Conservation (phyloP, 2,329 filamentous ascomycete genomes). For the Cercospora sojina region DNA sequence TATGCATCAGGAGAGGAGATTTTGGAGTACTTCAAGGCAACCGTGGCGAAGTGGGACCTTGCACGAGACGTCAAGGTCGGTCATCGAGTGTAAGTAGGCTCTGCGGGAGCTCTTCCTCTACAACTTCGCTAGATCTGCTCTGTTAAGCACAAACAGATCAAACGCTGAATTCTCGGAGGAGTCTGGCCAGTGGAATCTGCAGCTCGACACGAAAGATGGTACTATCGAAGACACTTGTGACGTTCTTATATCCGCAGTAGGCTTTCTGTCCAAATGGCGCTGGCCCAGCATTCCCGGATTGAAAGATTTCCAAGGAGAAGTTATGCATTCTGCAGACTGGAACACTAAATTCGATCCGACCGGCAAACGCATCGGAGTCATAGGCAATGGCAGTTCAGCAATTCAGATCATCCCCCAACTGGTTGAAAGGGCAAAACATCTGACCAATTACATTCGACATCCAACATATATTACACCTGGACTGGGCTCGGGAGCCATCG, state of each 20-base stretch:
- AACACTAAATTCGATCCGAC: slow-evolving; percentile 40
- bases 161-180: slow-evolving; percentile 15
- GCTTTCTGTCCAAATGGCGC: slow-evolving; percentile 33
- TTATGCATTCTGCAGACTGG: slow-evolving; percentile 46
- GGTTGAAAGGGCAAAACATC: slow-evolving; percentile 35
- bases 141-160: not conserved
- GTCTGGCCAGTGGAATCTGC: slow-evolving; percentile 40
- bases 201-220: slow-evolving; percentile 33
- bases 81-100: slow-evolving; percentile 37
- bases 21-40: slow-evolving; percentile 43
- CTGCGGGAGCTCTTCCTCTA: not conserved
- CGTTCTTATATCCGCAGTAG: slow-evolving; percentile 39
- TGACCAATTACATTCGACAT: slow-evolving; percentile 38
- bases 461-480: slow-evolving; percentile 39
- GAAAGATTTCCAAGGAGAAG: slow-evolving; percentile 43
- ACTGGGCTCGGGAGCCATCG: slow-evolving; percentile 32
- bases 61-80: slow-evolving; percentile 43
- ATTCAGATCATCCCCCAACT: slow-evolving; percentile 47
- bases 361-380: slow-evolving; percentile 44
- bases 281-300: slow-evolving; percentile 46
- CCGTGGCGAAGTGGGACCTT: slow-evolving; percentile 42
- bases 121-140: not conserved
- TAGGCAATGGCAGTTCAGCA: slow-evolving; percentile 44
- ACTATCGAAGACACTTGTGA: slow-evolving; percentile 36
- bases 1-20: slow-evolving; percentile 46